Base-by-base conservation (phyloP, 257 asterid genomes). In the Nicotiana knightiana region DNA sequence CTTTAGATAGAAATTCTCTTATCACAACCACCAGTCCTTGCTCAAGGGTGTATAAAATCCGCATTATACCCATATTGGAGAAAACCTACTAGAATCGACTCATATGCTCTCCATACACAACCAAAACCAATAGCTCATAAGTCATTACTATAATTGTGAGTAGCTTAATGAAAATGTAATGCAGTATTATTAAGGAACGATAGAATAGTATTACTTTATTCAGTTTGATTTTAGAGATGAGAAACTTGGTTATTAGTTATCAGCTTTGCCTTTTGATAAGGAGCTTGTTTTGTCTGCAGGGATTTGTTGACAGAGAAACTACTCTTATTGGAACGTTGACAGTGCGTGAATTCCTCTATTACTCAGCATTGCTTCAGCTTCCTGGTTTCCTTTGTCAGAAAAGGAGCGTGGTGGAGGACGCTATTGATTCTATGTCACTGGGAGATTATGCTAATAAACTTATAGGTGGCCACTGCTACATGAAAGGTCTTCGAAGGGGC, bases 261-360 rank as follows among this genome's bases (percentile, higher is more conserved):
- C 43, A 75, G 82, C 28, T 62, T 51, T 43, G 61, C 76, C 58
- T 79, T 55, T 39, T 17, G 85, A 84, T 81, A 65, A 35, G 33
- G 67, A 81, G 35, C 81, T 83, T 18, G 59, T 65, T 59, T 87
- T 59, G 70, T 83, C 83, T 67, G 65, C 89, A 96, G 99, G 99
- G 99, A 83, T 96, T 83, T 84, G 98, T 94, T 67, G 94, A 94
- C 58, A 91, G 98, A 88, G 98, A 94, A 87, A 94, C 96, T 71
- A 82, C 96, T 48, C 94, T 96, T 82, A 92, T 96, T 65, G 99
- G 95, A 85, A 94, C 99, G 53, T 87, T 96, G 88, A 94, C 99
- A 16, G 98, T 96, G 85, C 98, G 98, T n/a, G 99, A 96, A 90
- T 94, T 92, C 92, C 98, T 96, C 83, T 91, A 94, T 90, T 94